A percentile compares a stretch with the other conserved stretches of the same genome.
Evolutionary conservation across 768 basidiomycete species (phyloP).

Genomic region (Phlebiopsis flavidoalba): DNA sequence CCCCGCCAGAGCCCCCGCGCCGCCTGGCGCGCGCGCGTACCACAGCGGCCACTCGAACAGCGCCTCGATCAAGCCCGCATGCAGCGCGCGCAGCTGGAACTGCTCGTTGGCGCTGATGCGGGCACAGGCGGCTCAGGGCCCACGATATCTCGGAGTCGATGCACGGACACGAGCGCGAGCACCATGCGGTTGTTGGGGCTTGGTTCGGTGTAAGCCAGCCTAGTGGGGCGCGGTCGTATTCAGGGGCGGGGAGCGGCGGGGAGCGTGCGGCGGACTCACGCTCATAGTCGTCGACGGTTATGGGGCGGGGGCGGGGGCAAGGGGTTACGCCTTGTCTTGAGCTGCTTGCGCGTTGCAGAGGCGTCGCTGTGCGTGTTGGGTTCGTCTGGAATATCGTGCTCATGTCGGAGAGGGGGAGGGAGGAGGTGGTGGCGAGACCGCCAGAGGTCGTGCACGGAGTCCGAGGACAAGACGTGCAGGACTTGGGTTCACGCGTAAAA

Average conservation of each 20-base stretch:
- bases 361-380: slow-evolving; percentile 9
- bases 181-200: slow-evolving; percentile 82
- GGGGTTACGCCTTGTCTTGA: slow-evolving; percentile 11
- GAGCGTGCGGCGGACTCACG: slow-evolving; percentile 38
- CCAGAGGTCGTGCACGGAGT: not conserved
- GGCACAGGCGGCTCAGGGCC: slow-evolving; percentile 83
- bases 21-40: slow-evolving; percentile 66
- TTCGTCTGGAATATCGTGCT: slow-evolving; percentile 2
- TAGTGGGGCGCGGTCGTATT: slow-evolving; percentile 22
- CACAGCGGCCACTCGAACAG: slow-evolving; percentile 87
- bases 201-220: slow-evolving; percentile 87
- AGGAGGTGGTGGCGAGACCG: not conserved
- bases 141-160: slow-evolving; percentile 81
- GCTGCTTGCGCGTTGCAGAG: slow-evolving; percentile 1
- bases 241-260: not conserved
- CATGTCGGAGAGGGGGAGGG: not conserved
- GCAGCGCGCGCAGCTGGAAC: slow-evolving; percentile 65
- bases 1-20: slow-evolving; percentile 53
- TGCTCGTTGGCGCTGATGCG: slow-evolving; percentile 76
- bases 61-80: slow-evolving; percentile 77
- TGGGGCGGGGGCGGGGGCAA: slow-evolving; percentile 14
- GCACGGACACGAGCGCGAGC: slow-evolving; percentile 80
- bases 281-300: slow-evolving; percentile 71
- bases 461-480: not conserved
- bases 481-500: not conserved